Percentiles rank a stretch among this genome's conserved stretches.
Conservation (phyloP, 164 flowering plant genomes). For the Cinnamomum micranthum region DNA sequence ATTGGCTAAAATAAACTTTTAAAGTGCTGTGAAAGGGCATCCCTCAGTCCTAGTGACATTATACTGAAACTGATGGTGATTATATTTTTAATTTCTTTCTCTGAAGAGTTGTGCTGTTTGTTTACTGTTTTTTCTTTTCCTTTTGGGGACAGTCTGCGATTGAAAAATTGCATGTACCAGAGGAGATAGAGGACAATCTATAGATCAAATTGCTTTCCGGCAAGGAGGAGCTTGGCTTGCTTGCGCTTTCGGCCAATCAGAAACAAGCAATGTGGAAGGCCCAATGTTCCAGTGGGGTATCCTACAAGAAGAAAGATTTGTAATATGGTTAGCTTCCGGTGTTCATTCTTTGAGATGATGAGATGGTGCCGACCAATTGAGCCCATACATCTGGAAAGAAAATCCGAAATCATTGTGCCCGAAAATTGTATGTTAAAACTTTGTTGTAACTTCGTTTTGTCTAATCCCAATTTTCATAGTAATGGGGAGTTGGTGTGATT, state of each 20-base stretch:
- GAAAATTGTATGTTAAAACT: neutral
- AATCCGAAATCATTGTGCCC: neutral
- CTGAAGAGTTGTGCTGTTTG: neutral
- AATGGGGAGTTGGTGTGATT: too few relatives aligned
- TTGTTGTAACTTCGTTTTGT: neutral
- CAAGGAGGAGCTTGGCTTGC: constrained; percentile 17
- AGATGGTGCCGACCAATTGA: neutral
- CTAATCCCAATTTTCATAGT: too few relatives aligned
- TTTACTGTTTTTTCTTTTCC: neutral
- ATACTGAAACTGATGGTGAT: too few relatives aligned
- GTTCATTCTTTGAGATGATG: neutral
- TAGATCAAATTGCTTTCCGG: constrained; percentile 14
- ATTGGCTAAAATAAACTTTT: too few relatives aligned
- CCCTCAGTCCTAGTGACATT: neutral
- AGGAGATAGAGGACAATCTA: constrained; percentile 66
- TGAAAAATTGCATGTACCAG: constrained; percentile 89
- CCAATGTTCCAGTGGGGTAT: neutral
- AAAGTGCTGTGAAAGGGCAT: neutral
- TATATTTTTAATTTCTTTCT: neutral
- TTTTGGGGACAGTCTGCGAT: constrained; percentile 68
- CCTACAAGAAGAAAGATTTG: neutral
- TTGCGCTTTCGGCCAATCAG: constrained; percentile 25
- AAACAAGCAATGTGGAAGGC: neutral
- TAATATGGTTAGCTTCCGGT: neutral
- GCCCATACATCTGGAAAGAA: neutral